These are phyloP conservation scores for Yamadazyma taylorii DNA, from an alignment of 1,139 yeast species.

Conservation along the genomic window DNA sequence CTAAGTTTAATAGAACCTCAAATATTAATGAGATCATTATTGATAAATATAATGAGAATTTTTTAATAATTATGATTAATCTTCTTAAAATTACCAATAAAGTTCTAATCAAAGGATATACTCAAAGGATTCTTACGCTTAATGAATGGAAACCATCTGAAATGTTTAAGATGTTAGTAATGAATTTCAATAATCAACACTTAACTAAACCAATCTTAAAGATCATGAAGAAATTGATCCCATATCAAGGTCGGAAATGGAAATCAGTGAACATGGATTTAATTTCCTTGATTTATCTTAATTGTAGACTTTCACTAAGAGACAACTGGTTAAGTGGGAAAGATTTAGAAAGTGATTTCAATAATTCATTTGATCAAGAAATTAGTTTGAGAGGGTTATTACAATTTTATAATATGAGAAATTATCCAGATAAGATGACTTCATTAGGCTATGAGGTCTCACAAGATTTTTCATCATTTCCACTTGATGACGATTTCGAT, in stretches of 20 bases:
- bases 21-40: conserved; percentile 32
- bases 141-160: conserved; percentile 59
- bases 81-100: conserved; percentile 46
- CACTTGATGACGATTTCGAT: conserved; percentile 16
- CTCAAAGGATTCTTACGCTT: conserved; percentile 55
- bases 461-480: conserved; percentile 16
- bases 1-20: conserved; percentile 24
- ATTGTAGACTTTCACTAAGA: conserved; percentile 66
- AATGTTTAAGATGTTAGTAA: conserved; percentile 40
- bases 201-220: conserved; percentile 71
- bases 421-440: conserved; percentile 53
- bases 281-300: conserved; percentile 81
- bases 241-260: conserved; percentile 95
- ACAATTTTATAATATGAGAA: conserved; percentile 71
- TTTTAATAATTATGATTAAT: conserved; percentile 46
- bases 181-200: conserved; percentile 58
- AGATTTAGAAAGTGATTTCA: conserved; percentile 73
- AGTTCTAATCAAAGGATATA: conserved; percentile 44
- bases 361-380: conserved; percentile 83
- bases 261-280: conserved; percentile 89
- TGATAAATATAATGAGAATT: conserved; percentile 39
- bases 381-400: conserved; percentile 77
- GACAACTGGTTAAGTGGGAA: conserved; percentile 91
- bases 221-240: conserved; percentile 75
- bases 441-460: conserved; percentile 52